Base-by-base conservation (phyloP, 768 basidiomycete genomes). In the Mrakia frigida region DNA sequence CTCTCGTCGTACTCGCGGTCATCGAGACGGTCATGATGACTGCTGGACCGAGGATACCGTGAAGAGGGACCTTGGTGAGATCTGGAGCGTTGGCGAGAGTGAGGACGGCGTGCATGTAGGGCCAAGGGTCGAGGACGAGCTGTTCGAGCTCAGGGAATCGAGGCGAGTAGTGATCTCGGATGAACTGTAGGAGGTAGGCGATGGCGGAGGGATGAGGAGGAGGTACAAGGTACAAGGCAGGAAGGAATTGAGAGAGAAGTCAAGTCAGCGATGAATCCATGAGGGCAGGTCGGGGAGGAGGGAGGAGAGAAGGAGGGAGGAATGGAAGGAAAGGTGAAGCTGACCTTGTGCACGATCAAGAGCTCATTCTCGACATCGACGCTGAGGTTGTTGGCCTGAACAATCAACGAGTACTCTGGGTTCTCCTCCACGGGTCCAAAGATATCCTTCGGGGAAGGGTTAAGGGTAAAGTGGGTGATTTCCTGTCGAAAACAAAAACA, bases 301-400 rank as follows among this genome's bases (percentile, higher is more conserved):
- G 37, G 60, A 75, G 18, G 73, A 52, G 68, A 59, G 37, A 39
- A 61, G 31, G 31, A 10, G 56, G 28, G 41, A 41, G 18, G 31
- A 35, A 23, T 52, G 33, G 37, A 21, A 31, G 59, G 61, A n/a
- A 23, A 31, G 23, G 10, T 4, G 25, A 35, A 35, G 81, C 84
- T 79, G 80, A 88, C 94, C 87, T 99, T 99, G 85, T 99, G 93
- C 0, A 99, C 95, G 43, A 99, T 87, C 50, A 99, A 86, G 74
- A 98, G 93, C 83, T 99, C 97, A 80, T 99, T 99, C 84, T 99
- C 97, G 7, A 98, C 90, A 81, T 99, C 97, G 60, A 99, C 97
- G 2, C 94, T 93, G 76, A 98, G 86, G 84, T 99, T 99, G 86
- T 99, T 99, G 35, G 97, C 93, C 80, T 94, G 90, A 6, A 99